Evolutionary conservation across 345 rosid genomes (phyloP).

Genomic region (Melastoma malabathricum): DNA sequence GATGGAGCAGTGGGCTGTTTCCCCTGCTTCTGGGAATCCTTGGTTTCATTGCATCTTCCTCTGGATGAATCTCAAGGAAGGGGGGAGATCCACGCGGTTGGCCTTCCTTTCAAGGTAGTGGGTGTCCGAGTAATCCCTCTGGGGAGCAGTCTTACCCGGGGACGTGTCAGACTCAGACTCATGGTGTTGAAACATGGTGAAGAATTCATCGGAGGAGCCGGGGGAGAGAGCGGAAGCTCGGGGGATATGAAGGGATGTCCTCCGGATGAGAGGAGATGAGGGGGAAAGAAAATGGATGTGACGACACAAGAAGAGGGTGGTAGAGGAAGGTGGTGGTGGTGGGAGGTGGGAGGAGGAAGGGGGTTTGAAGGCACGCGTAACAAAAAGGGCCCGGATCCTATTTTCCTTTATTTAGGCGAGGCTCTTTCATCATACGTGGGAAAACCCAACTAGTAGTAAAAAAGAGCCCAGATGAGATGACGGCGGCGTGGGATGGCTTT

Average conservation of each 20-base stretch:
- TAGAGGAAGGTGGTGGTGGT: no score
- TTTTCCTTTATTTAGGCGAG: not conserved
- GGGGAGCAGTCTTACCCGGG: not conserved
- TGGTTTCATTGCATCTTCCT: slow-evolving; percentile 68
- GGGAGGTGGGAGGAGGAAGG: no score
- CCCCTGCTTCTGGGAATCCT: slow-evolving; percentile 45
- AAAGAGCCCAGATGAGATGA: not conserved
- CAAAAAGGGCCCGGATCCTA: not conserved
- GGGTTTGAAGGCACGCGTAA: not conserved
- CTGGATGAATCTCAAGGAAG: slow-evolving; percentile 67
- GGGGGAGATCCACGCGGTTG: slow-evolving; percentile 66
- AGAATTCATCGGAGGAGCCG: no score
- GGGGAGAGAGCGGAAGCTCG: no score
- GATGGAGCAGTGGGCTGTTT: slow-evolving; percentile 53
- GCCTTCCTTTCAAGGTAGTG: slow-evolving; percentile 60
- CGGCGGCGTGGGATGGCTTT: no score
- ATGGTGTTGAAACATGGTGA: not conserved
- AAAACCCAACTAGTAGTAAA: no score
- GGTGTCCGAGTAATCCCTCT: not conserved
- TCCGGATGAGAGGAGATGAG: no score
- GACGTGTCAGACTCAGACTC: slow-evolving; percentile 6
- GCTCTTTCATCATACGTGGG: no score
- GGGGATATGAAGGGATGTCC: no score
- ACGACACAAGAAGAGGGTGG: no score
- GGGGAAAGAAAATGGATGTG: no score